A percentile compares a stretch with the other conserved stretches of the same genome.
Conservation (phyloP, 306 rosid species). For the Castanea sativa region DNA sequence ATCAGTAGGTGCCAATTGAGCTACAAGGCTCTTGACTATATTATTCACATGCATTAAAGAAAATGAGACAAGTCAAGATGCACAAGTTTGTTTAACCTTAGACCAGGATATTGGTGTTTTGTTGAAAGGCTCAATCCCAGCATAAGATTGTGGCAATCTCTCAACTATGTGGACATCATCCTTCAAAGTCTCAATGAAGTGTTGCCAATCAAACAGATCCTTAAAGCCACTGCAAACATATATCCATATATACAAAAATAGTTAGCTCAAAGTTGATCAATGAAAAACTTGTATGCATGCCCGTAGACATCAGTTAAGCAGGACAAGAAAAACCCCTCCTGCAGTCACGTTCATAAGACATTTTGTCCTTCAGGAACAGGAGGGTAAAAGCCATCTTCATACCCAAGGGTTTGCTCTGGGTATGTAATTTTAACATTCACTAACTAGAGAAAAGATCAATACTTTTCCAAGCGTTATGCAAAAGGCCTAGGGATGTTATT, state of each 20-base stretch:
- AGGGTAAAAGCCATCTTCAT: background rate
- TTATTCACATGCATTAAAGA: background rate
- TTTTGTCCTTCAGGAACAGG: background rate
- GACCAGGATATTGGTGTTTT: constrained; percentile 97
- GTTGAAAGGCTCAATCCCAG: constrained; percentile 66
- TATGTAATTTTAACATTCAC: background rate
- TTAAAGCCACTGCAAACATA: constrained; percentile 76
- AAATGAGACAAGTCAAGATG: constrained; percentile 2
- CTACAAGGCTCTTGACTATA: too few species aligned
- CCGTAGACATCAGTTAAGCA: background rate
- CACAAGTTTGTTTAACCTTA: constrained; percentile 48
- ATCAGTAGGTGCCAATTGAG: too few species aligned
- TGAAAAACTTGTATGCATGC: background rate
- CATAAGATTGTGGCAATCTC: constrained; percentile 63
- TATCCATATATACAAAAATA: background rate
- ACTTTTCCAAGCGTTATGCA: background rate
- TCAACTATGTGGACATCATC: constrained; percentile 86
- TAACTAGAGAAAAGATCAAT: background rate
- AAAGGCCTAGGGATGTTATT: background rate
- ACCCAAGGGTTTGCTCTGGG: background rate
- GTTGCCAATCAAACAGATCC: constrained; percentile 93
- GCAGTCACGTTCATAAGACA: background rate
- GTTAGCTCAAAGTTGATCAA: constrained; percentile 13
- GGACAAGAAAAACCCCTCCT: background rate
- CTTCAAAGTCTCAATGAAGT: constrained; percentile 74